phyloP scores from a whole-genome alignment of 2,329 filamentous ascomycete species.

The Fusarium torulosum region DNA sequence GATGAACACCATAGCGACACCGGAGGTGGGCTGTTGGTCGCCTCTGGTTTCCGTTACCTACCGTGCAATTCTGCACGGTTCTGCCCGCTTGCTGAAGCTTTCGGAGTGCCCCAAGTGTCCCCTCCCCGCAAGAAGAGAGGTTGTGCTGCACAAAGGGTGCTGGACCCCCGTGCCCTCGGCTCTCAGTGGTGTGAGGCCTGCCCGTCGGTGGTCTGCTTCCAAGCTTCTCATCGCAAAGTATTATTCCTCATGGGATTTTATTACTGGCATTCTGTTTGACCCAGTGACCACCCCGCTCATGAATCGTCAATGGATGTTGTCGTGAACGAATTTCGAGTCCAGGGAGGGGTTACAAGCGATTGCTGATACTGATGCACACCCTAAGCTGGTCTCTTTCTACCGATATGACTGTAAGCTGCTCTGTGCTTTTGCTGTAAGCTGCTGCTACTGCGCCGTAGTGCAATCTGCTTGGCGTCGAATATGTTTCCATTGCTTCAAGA shows the following conservation, averaged over 20 bases:
- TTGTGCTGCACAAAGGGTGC: constrained; percentile 39
- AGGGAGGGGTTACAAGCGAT: constrained; percentile 25
- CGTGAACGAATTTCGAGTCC: constrained; percentile 12
- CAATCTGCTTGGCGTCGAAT: constrained; percentile 17
- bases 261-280: constrained; percentile 35
- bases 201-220: constrained; percentile 43
- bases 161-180: constrained; percentile 33
- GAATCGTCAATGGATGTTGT: constrained; percentile 36
- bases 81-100: constrained; percentile 43
- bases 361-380: constrained; percentile 17
- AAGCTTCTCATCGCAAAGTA: constrained; percentile 38
- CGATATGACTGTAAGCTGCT: constrained; percentile 23
- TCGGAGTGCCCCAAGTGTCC: constrained; percentile 38
- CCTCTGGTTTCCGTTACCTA: constrained; percentile 43
- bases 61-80: constrained; percentile 49
- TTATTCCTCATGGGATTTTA: constrained; percentile 33
- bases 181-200: constrained; percentile 45
- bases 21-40: constrained; percentile 49
- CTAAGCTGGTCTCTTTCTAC: constrained; percentile 8
- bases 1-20: constrained; percentile 49
- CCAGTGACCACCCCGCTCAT: constrained; percentile 37
- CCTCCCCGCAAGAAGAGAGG: constrained; percentile 36
- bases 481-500: constrained; percentile 15
- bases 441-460: constrained; percentile 28
- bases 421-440: constrained; percentile 22